Base-by-base conservation (phyloP, 129 eudicot genomes). In the Centaurea solstitialis region DNA sequence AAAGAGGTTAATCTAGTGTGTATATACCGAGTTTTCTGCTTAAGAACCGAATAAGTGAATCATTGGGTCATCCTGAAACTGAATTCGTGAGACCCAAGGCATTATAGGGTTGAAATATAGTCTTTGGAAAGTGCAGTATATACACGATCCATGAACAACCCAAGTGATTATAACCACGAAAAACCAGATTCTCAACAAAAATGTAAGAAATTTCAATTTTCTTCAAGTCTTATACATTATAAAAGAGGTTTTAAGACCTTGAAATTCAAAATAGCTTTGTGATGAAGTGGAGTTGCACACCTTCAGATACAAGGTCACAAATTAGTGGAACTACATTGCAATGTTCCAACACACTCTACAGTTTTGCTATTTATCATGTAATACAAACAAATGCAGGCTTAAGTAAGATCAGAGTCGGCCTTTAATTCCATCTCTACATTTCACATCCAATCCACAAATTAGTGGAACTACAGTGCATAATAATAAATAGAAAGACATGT, bases 261-360 rank as follows among this genome's bases (percentile, higher is more conserved):
- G 28, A 22, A 22, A 73, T 13, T 64, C 30, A 64, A 18, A 30
- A 41, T 45, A 24, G 39, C 37, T 73, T 43, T 73, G 77, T 12
- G 77, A 41, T 26, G 5, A 73, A 41, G 21, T 12, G 65, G 38
- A 73, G 38, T 43, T 73, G 24, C 30, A 57, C 65, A 57, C 65
- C 65, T 57, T 57, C 65, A n/a, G 9, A 57, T 57, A 57, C 22
- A 66, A 77, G 21, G 24, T 39, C 17, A 65, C 40, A 43, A 62
- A 7, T 39, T 77, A 57, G 65, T 77, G 74, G 28, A 77, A 40
- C 10, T 24, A 26, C 20, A 68, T 66, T 77, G 24, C 72, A 39
- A 17, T 13, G 17, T 40, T 40, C 30, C 30, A 64, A 41, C 24
- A 47, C 38, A 12, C 21, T 41, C 26, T 73, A 43, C 22, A 8